Evolutionary conservation across 257 asterid genomes (phyloP).

Genomic region (Solanum bukasovii): DNA sequence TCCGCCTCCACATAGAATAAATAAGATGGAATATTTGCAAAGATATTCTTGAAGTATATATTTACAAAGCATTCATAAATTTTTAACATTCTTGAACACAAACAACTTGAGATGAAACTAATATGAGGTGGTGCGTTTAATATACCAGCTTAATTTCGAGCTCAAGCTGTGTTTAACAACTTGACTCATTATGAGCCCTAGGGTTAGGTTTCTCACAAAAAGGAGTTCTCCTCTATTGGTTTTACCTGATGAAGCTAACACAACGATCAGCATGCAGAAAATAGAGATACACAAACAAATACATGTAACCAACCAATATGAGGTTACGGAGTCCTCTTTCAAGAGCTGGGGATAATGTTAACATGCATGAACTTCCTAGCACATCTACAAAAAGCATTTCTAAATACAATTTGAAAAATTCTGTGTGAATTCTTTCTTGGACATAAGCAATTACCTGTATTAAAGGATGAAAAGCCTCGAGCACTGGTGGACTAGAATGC

Average conservation of each 20-base stretch:
- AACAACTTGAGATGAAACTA: not conserved
- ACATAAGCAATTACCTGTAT: slow-evolving; percentile 49
- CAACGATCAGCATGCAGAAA: not conserved
- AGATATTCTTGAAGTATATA: not conserved
- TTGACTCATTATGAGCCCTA: not conserved
- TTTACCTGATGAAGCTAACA: not conserved
- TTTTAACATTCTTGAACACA: not conserved
- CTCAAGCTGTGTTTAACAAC: not conserved
- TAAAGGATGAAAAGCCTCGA: slow-evolving; percentile 79
- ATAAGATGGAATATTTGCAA: not conserved
- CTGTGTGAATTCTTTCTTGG: not conserved
- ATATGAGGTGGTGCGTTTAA: not conserved
- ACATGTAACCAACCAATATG: not conserved
- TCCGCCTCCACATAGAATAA: not conserved
- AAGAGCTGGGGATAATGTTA: not conserved
- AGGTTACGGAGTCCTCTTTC: not conserved
- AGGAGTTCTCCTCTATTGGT: not conserved
- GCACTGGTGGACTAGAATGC: slow-evolving; percentile 39
- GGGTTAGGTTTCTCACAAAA: not conserved
- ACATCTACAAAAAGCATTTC: not conserved
- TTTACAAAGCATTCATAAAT: not conserved
- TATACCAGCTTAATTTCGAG: not conserved
- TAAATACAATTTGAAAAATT: not conserved
- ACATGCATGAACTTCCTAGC: not conserved
- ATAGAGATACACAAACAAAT: not conserved